Percentiles rank a stretch among this genome's conserved stretches.
Conservation (phyloP, 768 basidiomycete genomes). For the Naganishia vishniacii region DNA sequence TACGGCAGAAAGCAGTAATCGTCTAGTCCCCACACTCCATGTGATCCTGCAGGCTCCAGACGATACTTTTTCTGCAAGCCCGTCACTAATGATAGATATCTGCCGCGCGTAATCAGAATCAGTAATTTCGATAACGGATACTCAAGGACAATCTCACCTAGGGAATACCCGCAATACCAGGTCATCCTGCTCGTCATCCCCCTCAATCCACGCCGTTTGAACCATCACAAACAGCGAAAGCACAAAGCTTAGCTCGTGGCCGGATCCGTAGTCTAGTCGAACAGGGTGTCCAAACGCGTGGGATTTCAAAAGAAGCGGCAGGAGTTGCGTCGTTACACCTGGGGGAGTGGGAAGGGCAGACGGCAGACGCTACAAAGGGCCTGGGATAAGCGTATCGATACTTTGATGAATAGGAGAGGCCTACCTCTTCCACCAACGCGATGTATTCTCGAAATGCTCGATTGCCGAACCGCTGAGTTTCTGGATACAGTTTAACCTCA, state of each 20-base stretch:
- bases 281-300: constrained; percentile 72
- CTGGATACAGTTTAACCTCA: constrained; percentile 15
- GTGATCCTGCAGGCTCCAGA: constrained; percentile 98
- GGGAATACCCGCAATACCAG: constrained; percentile 44
- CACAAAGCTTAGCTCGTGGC: constrained; percentile 85
- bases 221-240: constrained; percentile 58
- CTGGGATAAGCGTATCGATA: background rate
- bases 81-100: constrained; percentile 76
- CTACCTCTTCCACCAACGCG: constrained; percentile 65
- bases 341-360: constrained; percentile 56
- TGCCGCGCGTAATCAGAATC: constrained; percentile 47
- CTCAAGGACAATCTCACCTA: too few species aligned
- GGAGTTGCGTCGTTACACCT: constrained; percentile 59
- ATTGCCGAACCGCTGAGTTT: constrained; percentile 83
- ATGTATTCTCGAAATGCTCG: constrained; percentile 84
- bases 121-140: too few species aligned
- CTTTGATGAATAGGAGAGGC: too few species aligned
- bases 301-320: constrained; percentile 70
- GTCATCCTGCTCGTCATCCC: constrained; percentile 43
- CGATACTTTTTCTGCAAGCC: constrained; percentile 87
- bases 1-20: constrained; percentile 96
- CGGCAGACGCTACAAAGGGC: constrained; percentile 39
- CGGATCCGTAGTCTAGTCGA: constrained; percentile 93
- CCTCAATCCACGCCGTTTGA: constrained; percentile 32
- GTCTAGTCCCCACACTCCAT: constrained; percentile 95